phyloP scores from a whole-genome alignment of 2,329 filamentous ascomycete genomes.

The Talaromyces piceae region DNA sequence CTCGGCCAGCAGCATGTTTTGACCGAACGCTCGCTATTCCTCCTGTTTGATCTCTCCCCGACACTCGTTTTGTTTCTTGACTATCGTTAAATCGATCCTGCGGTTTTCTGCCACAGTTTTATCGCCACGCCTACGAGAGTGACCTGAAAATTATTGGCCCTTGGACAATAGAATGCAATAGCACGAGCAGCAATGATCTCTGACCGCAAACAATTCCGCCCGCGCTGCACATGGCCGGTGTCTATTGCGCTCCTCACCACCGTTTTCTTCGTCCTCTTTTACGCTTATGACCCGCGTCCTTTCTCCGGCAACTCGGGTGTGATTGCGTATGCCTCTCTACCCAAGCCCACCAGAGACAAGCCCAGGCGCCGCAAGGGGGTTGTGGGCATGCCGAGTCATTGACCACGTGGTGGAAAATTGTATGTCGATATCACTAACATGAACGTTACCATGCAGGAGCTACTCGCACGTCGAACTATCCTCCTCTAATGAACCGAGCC shows the following conservation, averaged over 20 bases:
- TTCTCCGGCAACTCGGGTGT: slow-evolving; percentile 5
- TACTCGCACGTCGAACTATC: slow-evolving; percentile 6
- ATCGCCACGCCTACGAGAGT: too few relatives aligned
- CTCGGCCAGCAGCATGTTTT: too few relatives aligned
- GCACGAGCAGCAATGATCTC: slow-evolving; percentile 2
- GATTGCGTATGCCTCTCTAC: slow-evolving; percentile 3
- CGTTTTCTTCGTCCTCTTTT: slow-evolving; percentile 5
- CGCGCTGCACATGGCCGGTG: slow-evolving; percentile 8
- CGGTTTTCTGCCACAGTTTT: too few relatives aligned
- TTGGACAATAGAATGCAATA: neutral
- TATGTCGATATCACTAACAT: neutral
- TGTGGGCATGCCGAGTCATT: neutral
- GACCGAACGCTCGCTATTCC: too few relatives aligned
- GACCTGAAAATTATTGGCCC: too few relatives aligned
- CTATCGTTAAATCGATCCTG: too few relatives aligned
- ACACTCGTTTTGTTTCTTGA: too few relatives aligned
- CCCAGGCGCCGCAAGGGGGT: neutral
- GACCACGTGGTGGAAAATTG: neutral
- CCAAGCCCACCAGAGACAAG: neutral
- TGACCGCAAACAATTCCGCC: slow-evolving; percentile 9
- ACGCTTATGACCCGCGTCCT: slow-evolving; percentile 6
- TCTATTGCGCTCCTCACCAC: slow-evolving; percentile 1
- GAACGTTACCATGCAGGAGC: neutral
- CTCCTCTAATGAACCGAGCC: neutral
- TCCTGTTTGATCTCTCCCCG: too few relatives aligned